These are phyloP conservation scores for Neurospora sp. DNA, from an alignment of 495 filamentous ascomycete genomes.

Conservation along the genomic window DNA sequence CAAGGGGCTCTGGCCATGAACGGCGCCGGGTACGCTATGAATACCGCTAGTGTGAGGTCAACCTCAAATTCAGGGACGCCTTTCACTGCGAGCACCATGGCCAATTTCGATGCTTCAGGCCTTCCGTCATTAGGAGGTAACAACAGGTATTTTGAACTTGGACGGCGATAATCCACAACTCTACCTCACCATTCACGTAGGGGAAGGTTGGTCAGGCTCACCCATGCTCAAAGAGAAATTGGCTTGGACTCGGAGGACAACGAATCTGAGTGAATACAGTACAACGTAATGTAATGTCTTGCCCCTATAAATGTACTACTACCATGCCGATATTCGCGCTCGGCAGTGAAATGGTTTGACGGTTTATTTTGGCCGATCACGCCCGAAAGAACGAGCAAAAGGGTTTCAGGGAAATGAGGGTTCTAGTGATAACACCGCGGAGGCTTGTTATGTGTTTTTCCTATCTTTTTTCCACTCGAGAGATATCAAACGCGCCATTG, in stretches of 20 bases:
- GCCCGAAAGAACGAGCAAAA: background rate
- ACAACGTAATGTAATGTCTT: background rate
- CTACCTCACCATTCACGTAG: background rate
- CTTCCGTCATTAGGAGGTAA: conserved; percentile 4
- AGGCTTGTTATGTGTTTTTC: background rate
- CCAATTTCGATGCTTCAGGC: conserved; percentile 16
- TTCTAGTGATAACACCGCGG: background rate
- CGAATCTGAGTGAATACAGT: background rate
- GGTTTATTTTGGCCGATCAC: background rate
- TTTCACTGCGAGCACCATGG: conserved; percentile 11
- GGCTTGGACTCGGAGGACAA: background rate
- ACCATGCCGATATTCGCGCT: background rate
- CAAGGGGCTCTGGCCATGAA: conserved; percentile 14
- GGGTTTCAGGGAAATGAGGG: background rate
- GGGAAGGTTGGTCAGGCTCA: background rate
- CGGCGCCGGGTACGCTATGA: conserved; percentile 13
- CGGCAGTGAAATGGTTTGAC: background rate
- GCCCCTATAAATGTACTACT: background rate
- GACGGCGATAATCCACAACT: conserved; percentile 7
- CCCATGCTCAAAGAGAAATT: background rate
- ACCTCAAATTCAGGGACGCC: conserved; percentile 8
- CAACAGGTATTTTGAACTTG: conserved; percentile 16
- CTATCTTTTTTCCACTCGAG: background rate
- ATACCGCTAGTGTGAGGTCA: conserved; percentile 8
- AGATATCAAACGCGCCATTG: background rate